Evolutionary conservation across 345 rosid species (phyloP).

Genomic region (Lagerstroemia speciosa): DNA sequence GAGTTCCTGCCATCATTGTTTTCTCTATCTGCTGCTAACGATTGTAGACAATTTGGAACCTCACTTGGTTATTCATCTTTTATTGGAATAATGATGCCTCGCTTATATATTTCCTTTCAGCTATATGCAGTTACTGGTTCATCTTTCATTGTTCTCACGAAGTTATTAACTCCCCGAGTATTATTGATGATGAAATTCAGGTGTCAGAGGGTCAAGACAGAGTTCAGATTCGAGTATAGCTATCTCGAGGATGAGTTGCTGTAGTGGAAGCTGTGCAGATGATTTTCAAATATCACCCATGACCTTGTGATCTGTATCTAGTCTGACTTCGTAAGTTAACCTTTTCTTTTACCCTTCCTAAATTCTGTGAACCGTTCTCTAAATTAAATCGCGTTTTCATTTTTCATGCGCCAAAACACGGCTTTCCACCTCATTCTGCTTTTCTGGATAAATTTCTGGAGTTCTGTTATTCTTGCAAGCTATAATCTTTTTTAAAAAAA

Average conservation of each 20-base stretch:
- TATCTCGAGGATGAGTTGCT: conserved; percentile 84
- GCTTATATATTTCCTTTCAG: too few species aligned
- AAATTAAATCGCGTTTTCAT: not conserved
- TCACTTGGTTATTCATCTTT: not conserved
- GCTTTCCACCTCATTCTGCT: too few species aligned
- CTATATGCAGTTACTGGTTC: too few species aligned
- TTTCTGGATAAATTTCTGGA: too few species aligned
- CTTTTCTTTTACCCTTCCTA: not conserved
- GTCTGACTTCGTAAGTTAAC: not conserved
- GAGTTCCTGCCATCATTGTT: not conserved
- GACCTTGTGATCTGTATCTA: not conserved
- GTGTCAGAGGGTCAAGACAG: conserved; percentile 94
- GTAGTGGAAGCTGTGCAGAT: conserved; percentile 14
- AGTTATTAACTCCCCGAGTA: not conserved
- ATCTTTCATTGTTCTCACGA: too few species aligned
- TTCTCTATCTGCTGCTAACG: not conserved
- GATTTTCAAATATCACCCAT: not conserved
- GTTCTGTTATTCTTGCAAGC: too few species aligned
- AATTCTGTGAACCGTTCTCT: not conserved
- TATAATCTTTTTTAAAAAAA: too few species aligned
- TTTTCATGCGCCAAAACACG: not conserved
- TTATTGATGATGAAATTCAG: conserved; percentile 25
- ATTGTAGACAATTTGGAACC: not conserved
- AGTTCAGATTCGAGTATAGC: conserved; percentile 83
- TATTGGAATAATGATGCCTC: not conserved